Evolutionary conservation across 176 grass and related monocot species (phyloP).

Genomic region (Carex parvula): DNA sequence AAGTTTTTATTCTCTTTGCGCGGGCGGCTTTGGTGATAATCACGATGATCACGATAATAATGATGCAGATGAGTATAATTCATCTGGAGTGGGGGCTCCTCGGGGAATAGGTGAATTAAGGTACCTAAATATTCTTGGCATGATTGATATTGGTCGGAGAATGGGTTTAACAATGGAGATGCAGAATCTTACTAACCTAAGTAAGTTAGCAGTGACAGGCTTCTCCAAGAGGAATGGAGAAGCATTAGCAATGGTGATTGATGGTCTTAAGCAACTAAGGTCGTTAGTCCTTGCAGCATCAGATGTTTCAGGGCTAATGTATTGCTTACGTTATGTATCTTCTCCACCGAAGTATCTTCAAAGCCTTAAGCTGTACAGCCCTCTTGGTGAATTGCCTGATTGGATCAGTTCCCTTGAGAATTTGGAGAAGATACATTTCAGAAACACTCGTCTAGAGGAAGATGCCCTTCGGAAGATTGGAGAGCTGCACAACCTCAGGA

Average conservation of each 20-base stretch:
- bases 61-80: too few relatives aligned
- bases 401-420: constrained; percentile 10
- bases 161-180: neutral
- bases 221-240: neutral
- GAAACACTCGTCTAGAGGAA: too few relatives aligned
- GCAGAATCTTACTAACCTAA: neutral
- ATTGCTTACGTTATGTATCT: neutral
- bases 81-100: neutral
- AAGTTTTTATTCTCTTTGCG: too few relatives aligned
- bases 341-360: constrained; percentile 4
- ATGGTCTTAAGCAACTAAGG: neutral
- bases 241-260: neutral
- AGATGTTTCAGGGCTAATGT: neutral
- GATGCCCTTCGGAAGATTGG: too few relatives aligned
- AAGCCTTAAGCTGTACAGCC: neutral
- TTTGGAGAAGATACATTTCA: constrained; percentile 16
- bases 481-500: too few relatives aligned
- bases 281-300: neutral
- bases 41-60: too few relatives aligned
- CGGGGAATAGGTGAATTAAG: neutral
- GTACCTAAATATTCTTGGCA: neutral
- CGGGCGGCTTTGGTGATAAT: too few relatives aligned
- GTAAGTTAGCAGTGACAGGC: neutral
- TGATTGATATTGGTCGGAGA: neutral
- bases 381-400: neutral